Conservation (phyloP, 2,329 filamentous ascomycete genomes). For the Colletotrichum abscissum region DNA sequence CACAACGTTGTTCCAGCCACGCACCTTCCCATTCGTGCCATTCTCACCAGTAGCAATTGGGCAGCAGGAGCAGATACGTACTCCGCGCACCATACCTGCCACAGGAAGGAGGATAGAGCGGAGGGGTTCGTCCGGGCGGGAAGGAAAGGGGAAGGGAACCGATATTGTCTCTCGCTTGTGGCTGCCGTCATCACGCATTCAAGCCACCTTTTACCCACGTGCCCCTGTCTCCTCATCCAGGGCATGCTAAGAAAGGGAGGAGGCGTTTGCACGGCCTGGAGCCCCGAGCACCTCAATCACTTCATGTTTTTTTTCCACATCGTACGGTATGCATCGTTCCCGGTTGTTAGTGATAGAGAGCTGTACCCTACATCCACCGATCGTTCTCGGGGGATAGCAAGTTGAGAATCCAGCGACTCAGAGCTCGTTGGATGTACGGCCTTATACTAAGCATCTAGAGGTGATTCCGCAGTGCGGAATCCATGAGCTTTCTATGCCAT, state of each 20-base stretch:
- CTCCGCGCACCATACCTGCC: background rate
- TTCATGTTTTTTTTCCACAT: background rate
- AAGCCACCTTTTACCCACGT: background rate
- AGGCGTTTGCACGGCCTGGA: background rate
- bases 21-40: background rate
- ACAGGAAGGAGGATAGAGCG: background rate
- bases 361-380: too few species aligned
- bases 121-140: constrained; percentile 18
- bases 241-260: background rate
- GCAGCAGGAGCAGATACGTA: background rate
- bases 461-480: too few species aligned
- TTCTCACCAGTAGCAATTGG: background rate
- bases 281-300: background rate
- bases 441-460: too few species aligned
- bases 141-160: background rate
- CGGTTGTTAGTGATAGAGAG: too few species aligned
- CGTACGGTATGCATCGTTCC: background rate
- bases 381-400: too few species aligned
- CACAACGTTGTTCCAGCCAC: constrained; percentile 26
- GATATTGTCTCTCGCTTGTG: background rate
- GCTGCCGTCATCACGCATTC: background rate
- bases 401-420: too few species aligned
- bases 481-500: too few species aligned
- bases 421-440: too few species aligned
- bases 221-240: background rate